Percentiles rank a stretch among this genome's conserved stretches.
Conservation (phyloP, 2,329 filamentous ascomycete species). For the Sporothrix inflata region DNA sequence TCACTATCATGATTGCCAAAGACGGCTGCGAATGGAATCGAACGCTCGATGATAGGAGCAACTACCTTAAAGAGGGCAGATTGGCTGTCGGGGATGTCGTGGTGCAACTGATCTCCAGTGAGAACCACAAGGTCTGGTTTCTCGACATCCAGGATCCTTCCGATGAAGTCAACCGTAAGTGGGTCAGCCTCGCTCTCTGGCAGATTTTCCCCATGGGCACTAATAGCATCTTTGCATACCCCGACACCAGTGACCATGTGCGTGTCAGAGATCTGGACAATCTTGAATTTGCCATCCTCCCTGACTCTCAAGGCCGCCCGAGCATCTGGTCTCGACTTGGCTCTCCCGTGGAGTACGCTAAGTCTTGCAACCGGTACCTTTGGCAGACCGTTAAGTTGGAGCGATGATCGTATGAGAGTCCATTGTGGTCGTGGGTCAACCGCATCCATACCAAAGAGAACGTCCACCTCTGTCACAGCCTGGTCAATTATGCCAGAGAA, state of each 20-base stretch:
- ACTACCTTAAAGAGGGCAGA: not conserved
- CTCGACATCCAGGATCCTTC: not conserved
- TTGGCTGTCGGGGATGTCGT: not conserved
- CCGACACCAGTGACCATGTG: not conserved
- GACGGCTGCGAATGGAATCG: not conserved
- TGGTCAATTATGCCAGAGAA: not conserved
- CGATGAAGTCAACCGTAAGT: not conserved
- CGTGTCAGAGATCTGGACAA: not conserved
- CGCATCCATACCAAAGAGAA: not conserved
- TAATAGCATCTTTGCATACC: not conserved
- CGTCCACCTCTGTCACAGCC: not conserved
- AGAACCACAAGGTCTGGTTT: not conserved
- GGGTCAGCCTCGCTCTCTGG: not conserved
- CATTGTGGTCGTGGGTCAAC: not conserved
- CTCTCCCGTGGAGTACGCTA: not conserved
- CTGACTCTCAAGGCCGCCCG: not conserved
- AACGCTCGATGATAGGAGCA: not conserved
- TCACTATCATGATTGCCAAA: not conserved
- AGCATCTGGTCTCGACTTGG: not conserved
- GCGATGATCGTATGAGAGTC: not conserved
- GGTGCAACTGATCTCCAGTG: not conserved
- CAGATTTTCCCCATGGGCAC: not conserved
- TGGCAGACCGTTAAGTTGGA: not conserved
- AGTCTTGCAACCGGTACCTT: not conserved
- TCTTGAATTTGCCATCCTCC: not conserved